These are phyloP conservation scores for Pseudocercospora fijiensis DNA, from an alignment of 2,329 filamentous ascomycete species.

Conservation along the genomic window DNA sequence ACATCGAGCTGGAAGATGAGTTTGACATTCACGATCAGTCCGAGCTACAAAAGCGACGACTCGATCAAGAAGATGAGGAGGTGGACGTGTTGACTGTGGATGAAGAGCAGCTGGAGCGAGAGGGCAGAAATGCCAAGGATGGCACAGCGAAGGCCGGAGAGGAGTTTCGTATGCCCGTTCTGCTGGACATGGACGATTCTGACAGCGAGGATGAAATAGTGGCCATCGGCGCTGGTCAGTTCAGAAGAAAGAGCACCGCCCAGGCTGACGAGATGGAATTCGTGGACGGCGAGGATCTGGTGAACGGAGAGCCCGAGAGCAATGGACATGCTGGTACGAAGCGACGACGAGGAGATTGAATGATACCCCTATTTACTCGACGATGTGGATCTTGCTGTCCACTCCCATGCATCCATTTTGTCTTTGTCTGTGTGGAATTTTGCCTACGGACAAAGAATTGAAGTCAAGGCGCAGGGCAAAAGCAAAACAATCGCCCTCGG, in stretches of 20 bases:
- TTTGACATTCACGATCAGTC: constrained; percentile 97
- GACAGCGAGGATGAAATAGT: constrained; percentile 90
- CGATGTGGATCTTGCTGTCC: too few relatives aligned
- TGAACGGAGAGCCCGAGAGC: constrained; percentile 24
- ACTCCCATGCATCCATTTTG: too few relatives aligned
- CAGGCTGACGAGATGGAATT: constrained; percentile 51
- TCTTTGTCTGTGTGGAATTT: too few relatives aligned
- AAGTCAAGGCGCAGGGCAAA: background rate
- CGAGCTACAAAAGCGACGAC: constrained; percentile 84
- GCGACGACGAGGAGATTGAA: constrained; percentile 27
- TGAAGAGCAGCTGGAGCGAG: constrained; percentile 47
- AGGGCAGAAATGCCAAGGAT: constrained; percentile 43
- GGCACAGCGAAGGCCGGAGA: constrained; percentile 56
- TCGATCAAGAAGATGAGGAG: constrained; percentile 90
- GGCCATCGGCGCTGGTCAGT: constrained; percentile 71
- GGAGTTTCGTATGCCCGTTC: constrained; percentile 80
- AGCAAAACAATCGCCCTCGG: background rate
- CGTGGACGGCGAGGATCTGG: constrained; percentile 29
- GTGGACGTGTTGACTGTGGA: constrained; percentile 85
- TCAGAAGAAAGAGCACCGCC: constrained; percentile 70
- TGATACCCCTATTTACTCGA: background rate
- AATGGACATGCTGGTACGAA: constrained; percentile 30
- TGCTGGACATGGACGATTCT: constrained; percentile 89
- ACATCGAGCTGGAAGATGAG: constrained; percentile 92
- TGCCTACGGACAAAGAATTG: too few relatives aligned